Base-by-base conservation (phyloP, 2,329 filamentous ascomycete genomes). In the Epichloe gansuensis region DNA sequence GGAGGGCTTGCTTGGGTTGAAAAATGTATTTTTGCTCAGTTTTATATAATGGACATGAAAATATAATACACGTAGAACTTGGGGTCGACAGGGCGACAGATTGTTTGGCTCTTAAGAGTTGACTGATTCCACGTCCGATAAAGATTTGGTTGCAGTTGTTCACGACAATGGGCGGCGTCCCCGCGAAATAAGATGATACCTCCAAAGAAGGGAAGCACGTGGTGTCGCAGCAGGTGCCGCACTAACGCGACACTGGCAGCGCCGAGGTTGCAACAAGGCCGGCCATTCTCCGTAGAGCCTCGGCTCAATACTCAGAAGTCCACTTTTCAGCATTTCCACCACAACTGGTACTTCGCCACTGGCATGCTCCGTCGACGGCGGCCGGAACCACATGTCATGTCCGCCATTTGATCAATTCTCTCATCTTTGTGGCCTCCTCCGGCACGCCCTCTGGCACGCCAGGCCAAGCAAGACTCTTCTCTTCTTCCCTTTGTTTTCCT, bases 351-450 rank as follows among this genome's bases (percentile, higher is more conserved):
- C 21, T 44, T 44, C 21, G 6, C 44, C n/a, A 46, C 44, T 46
- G 44, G 53, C 50, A 55, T 52, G 50, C 31, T 38, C 39, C 42
- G 17, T 39, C 38, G 31, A 54, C 46, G 53, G 51, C 53, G 46
- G 50, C 53, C 52, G 50, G 50, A 48, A 56, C 52, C 57, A 60
- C 58, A 60, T 60, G 57, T 54, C 56, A 56, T 47, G 48, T 50
- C 50, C 41, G 34, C 37, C 50, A 46, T 41, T 50, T 50, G 50
- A 54, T 47, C 46, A 35, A 21, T 11, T 31, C 39, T 31, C 39
- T 51, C 34, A 42, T 52, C 43, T 50, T 34, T 31, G 45, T 51
- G 48, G 37, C 43, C 53, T 47, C 47, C 47, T 31, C 37, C 41
- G 46, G 48, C 52, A 53, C 51, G 51, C 17, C 47, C 47, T 31